These are phyloP conservation scores for Batkoa obscura DNA, from an alignment of 371 early-diverging fungal species.

Conservation along the genomic window DNA sequence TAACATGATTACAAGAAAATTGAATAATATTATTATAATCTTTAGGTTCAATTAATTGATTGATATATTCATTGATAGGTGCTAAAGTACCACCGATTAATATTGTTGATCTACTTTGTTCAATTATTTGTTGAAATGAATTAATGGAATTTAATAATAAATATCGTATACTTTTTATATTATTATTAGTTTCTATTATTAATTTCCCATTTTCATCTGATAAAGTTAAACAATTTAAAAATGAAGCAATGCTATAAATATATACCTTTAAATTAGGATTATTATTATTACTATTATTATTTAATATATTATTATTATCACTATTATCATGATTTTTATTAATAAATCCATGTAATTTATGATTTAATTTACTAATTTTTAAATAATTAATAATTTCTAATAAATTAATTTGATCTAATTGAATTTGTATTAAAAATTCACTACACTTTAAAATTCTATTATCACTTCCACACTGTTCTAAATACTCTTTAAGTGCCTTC, in stretches of 20 bases:
- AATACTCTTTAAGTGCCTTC: neutral
- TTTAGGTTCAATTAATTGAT: conserved; percentile 23
- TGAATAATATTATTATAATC: neutral
- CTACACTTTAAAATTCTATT: conserved; percentile 16
- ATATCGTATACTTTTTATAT: conserved; percentile 27
- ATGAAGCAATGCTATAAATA: too few relatives aligned
- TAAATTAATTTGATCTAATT: conserved; percentile 70
- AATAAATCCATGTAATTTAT: conserved; percentile 11
- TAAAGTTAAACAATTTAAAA: too few relatives aligned
- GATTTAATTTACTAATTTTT: conserved; percentile 23
- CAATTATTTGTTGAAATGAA: conserved; percentile 56
- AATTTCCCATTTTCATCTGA: too few relatives aligned
- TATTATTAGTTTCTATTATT: neutral
- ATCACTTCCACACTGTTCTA: neutral
- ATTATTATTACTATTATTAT: too few relatives aligned
- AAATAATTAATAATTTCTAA: conserved; percentile 60
- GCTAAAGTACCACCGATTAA: conserved; percentile 96
- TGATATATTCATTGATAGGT: conserved; percentile 41
- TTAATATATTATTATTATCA: too few relatives aligned
- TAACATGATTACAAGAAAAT: conserved; percentile 56
- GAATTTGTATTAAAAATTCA: conserved; percentile 43
- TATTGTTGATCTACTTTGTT: conserved; percentile 63
- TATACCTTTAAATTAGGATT: too few relatives aligned
- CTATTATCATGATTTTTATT: conserved; percentile 18
- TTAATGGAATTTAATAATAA: conserved; percentile 73